Percentiles rank a stretch among this genome's conserved stretches.
Evolutionary conservation across 2,329 filamentous ascomycete genomes (phyloP).

Genomic region (Colletotrichum paranaense): DNA sequence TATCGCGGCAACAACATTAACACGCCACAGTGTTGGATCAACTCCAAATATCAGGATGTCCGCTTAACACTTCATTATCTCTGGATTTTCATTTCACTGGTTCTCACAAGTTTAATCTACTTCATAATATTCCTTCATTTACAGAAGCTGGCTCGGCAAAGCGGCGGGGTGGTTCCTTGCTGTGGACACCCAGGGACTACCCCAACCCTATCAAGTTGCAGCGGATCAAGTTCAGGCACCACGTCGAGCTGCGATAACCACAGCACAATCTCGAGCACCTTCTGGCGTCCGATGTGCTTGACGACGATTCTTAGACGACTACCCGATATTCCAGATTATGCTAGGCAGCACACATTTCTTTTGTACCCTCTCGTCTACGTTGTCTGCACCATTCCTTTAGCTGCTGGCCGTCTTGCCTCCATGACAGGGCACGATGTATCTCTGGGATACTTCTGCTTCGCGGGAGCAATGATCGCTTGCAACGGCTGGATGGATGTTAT

Average conservation of each 20-base stretch:
- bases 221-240: background rate
- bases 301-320: slow-evolving; percentile 14
- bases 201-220: slow-evolving; percentile 38
- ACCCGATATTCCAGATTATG: slow-evolving; percentile 36
- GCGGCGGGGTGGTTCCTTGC: slow-evolving; percentile 13
- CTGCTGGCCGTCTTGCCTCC: slow-evolving; percentile 70
- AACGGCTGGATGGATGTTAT: slow-evolving; percentile 67
- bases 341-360: slow-evolving; percentile 66
- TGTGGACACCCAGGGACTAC: background rate
- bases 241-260: background rate
- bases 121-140: slow-evolving; percentile 52
- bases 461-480: slow-evolving; percentile 67
- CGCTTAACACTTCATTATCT: slow-evolving; percentile 73
- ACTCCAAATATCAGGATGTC: slow-evolving; percentile 61
- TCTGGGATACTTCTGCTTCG: slow-evolving; percentile 67
- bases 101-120: slow-evolving; percentile 52
- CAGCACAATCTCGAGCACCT: background rate
- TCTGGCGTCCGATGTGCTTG: background rate
- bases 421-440: slow-evolving; percentile 67
- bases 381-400: slow-evolving; percentile 75
- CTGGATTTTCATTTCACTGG: slow-evolving; percentile 66
- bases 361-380: slow-evolving; percentile 78
- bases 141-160: slow-evolving; percentile 39
- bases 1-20: slow-evolving; percentile 16
- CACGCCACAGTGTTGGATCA: slow-evolving; percentile 69